A percentile compares a stretch with the other conserved stretches of the same genome.
These are phyloP conservation scores for Sambucus nigra DNA, from an alignment of 129 eudicot species.

Conservation along the genomic window DNA sequence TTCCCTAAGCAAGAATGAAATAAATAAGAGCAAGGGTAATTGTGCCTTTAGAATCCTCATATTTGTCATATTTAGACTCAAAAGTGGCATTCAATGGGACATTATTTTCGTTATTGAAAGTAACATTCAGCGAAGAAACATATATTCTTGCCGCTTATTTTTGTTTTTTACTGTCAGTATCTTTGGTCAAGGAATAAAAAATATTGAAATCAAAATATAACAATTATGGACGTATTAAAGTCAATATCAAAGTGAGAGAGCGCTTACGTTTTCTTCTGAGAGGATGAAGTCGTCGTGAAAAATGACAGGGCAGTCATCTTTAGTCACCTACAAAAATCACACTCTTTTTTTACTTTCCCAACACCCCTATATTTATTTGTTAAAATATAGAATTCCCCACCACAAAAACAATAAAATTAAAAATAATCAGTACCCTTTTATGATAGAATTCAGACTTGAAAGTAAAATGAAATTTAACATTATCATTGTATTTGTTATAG, in stretches of 20 bases:
- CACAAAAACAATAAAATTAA: slow-evolving; percentile 2
- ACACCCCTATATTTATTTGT: slow-evolving; percentile 4
- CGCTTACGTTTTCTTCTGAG: slow-evolving; percentile 53
- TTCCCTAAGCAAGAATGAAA: not conserved
- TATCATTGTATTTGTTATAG: too few relatives aligned
- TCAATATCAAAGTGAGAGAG: not conserved
- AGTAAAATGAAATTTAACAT: too few relatives aligned
- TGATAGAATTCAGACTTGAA: not conserved
- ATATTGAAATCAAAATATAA: too few relatives aligned
- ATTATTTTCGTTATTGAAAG: too few relatives aligned
- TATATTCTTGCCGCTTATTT: too few relatives aligned
- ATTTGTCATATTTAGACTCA: too few relatives aligned
- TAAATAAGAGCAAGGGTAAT: too few relatives aligned
- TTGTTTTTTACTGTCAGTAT: too few relatives aligned
- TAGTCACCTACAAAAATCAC: slow-evolving; percentile 69
- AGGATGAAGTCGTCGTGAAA: slow-evolving; percentile 84
- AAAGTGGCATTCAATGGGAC: too few relatives aligned
- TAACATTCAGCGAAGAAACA: too few relatives aligned
- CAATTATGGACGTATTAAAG: not conserved
- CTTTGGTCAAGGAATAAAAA: too few relatives aligned
- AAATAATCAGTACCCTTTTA: slow-evolving; percentile 13
- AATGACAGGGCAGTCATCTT: slow-evolving; percentile 64
- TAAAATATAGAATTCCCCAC: slow-evolving; percentile 13
- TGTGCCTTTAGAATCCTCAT: too few relatives aligned
- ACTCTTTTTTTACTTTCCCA: slow-evolving; percentile 13